Base-by-base conservation (phyloP, 1,284 basidiomycete genomes). In the Trichosporon inkin region DNA sequence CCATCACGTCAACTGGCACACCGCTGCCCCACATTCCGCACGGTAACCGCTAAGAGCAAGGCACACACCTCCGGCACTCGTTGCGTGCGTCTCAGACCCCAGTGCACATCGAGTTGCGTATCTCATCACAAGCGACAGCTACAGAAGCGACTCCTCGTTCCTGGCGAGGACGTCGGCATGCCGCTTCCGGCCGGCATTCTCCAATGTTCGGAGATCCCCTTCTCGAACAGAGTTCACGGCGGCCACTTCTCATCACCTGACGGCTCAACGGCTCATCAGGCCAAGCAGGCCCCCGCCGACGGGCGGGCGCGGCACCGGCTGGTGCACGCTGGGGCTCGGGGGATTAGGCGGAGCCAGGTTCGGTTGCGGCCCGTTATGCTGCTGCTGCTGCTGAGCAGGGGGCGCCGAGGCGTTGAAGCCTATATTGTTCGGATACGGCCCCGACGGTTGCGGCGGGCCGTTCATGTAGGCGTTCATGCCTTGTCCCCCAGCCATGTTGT, bases 251-350 rank as follows among this genome's bases (percentile, higher is more conserved):
- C 19, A 22, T 36, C n/a, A 24, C 35, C 20, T 41, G 40, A 20
- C 7, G 13, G 14, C 22, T 32, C 53, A 49, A n/a, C 56, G 41
- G 36, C 56, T 47, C 40, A 62, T 62, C 4, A 65, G 59, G 4
- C 61, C 61, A 7, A 65, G 55, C 7, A 65, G 40, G 20, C 56
- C 57, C 2, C 61, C 61, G 11, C 64, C 61, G 41, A 65, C 64
- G 2, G 64, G 64, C 24, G 64, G 64, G 10, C 64, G 58, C 17
- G 64, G 58, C 22, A 65, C 61, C 8, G 64, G 64, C 59, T 65
- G 64, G 53, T 65, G 61, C 41, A 65, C 62, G 49, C 49, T 57
- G 38, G 37, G 44, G 32, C 54, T 59, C 37, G 22, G 36, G 20
- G 20, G 61, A n/a, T 41, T 41, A 19, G 10, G 57, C 40, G 40